phyloP scores from a whole-genome alignment of 2,329 filamentous ascomycete species.

The Hypoxylon rubiginosum region DNA sequence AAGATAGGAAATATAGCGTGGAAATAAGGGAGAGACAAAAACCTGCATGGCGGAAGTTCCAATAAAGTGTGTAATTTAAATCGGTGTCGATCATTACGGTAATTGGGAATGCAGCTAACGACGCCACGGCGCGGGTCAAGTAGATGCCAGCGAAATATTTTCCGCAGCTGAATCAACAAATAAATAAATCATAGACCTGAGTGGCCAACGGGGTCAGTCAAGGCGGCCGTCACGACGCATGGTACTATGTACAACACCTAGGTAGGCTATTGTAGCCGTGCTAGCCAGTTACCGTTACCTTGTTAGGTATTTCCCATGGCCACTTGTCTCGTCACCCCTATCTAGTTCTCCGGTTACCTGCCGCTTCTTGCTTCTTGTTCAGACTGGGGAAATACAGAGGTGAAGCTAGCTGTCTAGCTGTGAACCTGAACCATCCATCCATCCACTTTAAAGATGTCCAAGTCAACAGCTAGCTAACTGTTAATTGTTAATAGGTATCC shows the following conservation, averaged over 20 bases:
- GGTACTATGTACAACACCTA: too few species aligned
- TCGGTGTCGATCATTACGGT: constrained; percentile 25
- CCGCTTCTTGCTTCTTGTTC: not conserved
- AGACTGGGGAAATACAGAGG: not conserved
- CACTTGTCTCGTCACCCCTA: not conserved
- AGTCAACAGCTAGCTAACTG: not conserved
- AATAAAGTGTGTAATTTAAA: constrained; percentile 22
- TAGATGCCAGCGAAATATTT: constrained; percentile 20
- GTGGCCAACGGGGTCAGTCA: not conserved
- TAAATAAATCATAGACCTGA: constrained; percentile 7
- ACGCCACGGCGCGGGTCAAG: constrained; percentile 18
- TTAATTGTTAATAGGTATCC: not conserved
- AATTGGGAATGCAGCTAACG: constrained; percentile 8
- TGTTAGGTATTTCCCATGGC: not conserved
- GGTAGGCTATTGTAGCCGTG: not conserved
- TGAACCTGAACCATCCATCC: not conserved
- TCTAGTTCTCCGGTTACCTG: not conserved
- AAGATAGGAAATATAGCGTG: not conserved
- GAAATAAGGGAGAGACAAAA: not conserved
- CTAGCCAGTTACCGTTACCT: not conserved
- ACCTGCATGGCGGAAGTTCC: constrained; percentile 3
- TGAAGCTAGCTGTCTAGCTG: too few species aligned
- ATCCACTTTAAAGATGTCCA: not conserved
- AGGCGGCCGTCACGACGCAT: constrained; percentile 16
- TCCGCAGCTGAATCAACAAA: constrained; percentile 34